Evolutionary conservation across 2,329 filamentous ascomycete genomes (phyloP), one percentile per base, ranked within the genome.

Genomic region (Laburnicola sp.): DNA sequence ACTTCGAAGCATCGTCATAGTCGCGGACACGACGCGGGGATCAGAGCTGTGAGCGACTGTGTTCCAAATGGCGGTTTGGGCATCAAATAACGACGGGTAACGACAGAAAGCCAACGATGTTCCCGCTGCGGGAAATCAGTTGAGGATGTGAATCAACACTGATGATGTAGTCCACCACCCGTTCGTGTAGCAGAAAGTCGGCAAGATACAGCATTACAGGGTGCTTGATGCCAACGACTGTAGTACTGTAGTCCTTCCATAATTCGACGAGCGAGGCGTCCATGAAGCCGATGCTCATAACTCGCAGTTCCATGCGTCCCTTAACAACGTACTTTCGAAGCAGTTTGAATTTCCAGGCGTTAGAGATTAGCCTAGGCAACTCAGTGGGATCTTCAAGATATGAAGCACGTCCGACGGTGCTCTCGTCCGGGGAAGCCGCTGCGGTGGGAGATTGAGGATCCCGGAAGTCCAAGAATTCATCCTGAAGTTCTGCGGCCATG

Each of bases 61-160:
- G 53, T 86, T 84, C 93, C 93, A 97, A 54, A 97, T 83, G 11
- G 83, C 80, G 1, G 89, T 89, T 64, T 95, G 87, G 21, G 80
- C 74, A 30, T 84, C 72, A 0, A 83, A 71, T 93, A 96, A 10
- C 84, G 86, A 47, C 81, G 80, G 0, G 89, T 94, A 10, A 94
- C 88, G 22, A 91, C 82, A 45, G 78, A 64, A 97, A 97, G 0
- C 89, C 89, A 41, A 97, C 79, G 46, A 97, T 88, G 57, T 96
- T 96, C 35, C 82, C 81, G 64, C 89, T 89, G 59, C 91, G 85
- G 31, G 82, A 80, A 21, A 95, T 94, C 46, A 97, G 84, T 66
- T 96, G 91, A 1, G 92, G 91, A 65, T 97, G 94, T 28, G 93
- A 97, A 49, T 91, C 91, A 10, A 93, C 86, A 2, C 93, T 90